Percentiles rank a stretch among this genome's conserved stretches.
phyloP scores from a whole-genome alignment of 1,139 yeast species.

The Blastobotrys malaysiensis region DNA sequence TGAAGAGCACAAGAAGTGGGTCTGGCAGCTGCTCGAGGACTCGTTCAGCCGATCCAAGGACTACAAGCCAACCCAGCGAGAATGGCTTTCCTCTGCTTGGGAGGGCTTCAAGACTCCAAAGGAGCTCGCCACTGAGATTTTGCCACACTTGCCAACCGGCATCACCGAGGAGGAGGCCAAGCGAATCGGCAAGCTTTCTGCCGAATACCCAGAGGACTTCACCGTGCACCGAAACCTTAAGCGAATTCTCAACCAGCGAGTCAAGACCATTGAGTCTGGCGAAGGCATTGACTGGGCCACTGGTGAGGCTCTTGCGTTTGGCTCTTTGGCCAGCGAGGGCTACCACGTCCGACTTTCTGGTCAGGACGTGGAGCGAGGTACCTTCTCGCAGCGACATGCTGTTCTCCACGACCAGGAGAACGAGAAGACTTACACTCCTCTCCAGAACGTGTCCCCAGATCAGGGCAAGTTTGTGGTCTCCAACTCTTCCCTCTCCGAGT shows the following conservation, averaged over 20 bases:
- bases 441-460: slow-evolving; percentile 67
- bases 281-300: slow-evolving; percentile 99
- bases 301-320: slow-evolving; percentile 98
- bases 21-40: slow-evolving; percentile 90
- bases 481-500: slow-evolving; percentile 96
- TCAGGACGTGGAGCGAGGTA: slow-evolving; percentile 99
- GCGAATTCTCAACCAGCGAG: slow-evolving; percentile 85
- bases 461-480: slow-evolving; percentile 87
- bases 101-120: slow-evolving; percentile 97
- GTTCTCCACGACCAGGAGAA: slow-evolving; percentile 93
- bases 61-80: slow-evolving; percentile 86
- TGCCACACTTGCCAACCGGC: slow-evolving; percentile 96
- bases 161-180: slow-evolving; percentile 68
- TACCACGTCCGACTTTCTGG: slow-evolving; percentile 97
- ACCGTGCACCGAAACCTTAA: slow-evolving; percentile 92
- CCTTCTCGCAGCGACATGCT: slow-evolving; percentile 99
- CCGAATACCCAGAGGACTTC: slow-evolving; percentile 81
- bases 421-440: slow-evolving; percentile 78
- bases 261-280: slow-evolving; percentile 82
- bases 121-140: slow-evolving; percentile 90
- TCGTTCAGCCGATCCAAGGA: slow-evolving; percentile 84
- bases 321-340: slow-evolving; percentile 88
- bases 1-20: slow-evolving; percentile 96
- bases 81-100: slow-evolving; percentile 99
- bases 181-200: slow-evolving; percentile 70